A percentile compares a stretch with the other conserved stretches of the same genome.
These are phyloP conservation scores for Tricholoma hemisulphureum DNA, from an alignment of 768 basidiomycete species.

Conservation along the genomic window DNA sequence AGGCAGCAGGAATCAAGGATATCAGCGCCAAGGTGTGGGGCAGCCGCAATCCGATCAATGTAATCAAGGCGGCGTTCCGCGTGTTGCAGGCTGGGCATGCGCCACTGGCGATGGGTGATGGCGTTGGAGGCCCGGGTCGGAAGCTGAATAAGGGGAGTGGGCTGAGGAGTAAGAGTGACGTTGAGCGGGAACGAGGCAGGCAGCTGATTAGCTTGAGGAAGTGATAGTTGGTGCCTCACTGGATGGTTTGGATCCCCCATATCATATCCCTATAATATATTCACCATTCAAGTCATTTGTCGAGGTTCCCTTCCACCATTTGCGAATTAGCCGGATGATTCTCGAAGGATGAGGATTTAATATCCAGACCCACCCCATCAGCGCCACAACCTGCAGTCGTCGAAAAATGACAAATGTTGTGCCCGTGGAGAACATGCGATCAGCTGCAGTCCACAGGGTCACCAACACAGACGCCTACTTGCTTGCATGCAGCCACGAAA, in stretches of 20 bases:
- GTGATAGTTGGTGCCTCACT: constrained; percentile 14
- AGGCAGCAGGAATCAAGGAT: constrained; percentile 94
- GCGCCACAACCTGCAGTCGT: background rate
- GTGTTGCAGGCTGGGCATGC: constrained; percentile 85
- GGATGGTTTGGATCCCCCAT: background rate
- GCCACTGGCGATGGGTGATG: constrained; percentile 79
- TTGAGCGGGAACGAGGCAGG: constrained; percentile 83
- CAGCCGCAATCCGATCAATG: constrained; percentile 80
- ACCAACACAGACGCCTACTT: background rate
- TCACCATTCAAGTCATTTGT: background rate
- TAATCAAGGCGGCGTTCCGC: constrained; percentile 81
- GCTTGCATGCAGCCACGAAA: background rate
- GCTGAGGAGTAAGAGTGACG: constrained; percentile 59
- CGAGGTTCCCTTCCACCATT: background rate
- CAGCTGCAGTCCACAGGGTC: no score
- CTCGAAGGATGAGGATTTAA: background rate
- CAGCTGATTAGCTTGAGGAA: constrained; percentile 67
- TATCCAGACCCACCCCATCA: background rate
- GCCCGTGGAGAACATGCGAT: no score
- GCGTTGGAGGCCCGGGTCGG: constrained; percentile 68
- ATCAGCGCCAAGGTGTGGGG: constrained; percentile 95
- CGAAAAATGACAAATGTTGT: no score
- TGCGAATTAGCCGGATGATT: background rate
- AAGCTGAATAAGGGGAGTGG: constrained; percentile 76
- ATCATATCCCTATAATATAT: background rate